A percentile compares a stretch with the other conserved stretches of the same genome.
phyloP scores from a whole-genome alignment of 148 eudicot species.

The Vaccinium macrocarpon region DNA sequence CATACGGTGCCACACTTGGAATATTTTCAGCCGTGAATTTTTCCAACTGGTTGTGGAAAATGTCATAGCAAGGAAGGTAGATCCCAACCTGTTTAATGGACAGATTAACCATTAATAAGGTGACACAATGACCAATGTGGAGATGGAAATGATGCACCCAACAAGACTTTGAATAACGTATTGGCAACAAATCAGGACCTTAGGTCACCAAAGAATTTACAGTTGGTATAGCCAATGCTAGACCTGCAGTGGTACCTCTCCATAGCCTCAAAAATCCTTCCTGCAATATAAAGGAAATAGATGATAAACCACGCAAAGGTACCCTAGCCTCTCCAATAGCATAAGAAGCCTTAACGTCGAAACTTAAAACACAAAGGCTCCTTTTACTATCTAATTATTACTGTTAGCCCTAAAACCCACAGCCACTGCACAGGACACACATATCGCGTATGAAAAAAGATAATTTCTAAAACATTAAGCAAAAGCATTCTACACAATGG shows the following conservation, averaged over 20 bases:
- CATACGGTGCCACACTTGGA: conserved; percentile 69
- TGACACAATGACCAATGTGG: neutral
- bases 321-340: neutral
- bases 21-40: conserved; percentile 47
- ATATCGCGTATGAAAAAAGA: neutral
- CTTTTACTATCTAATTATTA: neutral
- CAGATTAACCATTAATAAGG: conserved; percentile 1
- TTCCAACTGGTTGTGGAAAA: conserved; percentile 60
- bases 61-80: conserved; percentile 89
- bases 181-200: neutral
- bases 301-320: neutral
- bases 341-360: neutral
- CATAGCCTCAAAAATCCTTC: conserved; percentile 84
- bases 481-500: neutral
- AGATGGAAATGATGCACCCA: conserved; percentile 10
- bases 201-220: conserved; percentile 40
- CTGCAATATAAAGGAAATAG: conserved; percentile 33
- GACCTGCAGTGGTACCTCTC: conserved; percentile 97
- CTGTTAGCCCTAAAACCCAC: neutral
- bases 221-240: conserved; percentile 91
- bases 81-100: conserved; percentile 70
- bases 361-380: neutral
- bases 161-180: neutral
- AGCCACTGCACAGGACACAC: neutral
- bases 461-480: neutral